Conservation (phyloP, 1,284 basidiomycete species). For the Albatrellus sp. region DNA sequence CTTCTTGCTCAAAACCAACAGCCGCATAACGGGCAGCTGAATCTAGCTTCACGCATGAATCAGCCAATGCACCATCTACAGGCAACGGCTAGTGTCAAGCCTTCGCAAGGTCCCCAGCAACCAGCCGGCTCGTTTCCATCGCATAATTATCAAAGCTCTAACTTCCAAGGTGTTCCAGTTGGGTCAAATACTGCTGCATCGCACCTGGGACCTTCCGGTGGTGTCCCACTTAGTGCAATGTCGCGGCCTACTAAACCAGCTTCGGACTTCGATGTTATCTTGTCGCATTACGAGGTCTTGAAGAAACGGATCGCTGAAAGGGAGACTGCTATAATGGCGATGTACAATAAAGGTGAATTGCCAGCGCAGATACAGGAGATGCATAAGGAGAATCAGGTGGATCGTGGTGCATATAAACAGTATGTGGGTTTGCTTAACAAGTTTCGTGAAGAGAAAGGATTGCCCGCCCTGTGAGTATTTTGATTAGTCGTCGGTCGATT, state of each 20-base stretch:
- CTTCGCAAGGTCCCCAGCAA: background rate
- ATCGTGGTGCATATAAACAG: background rate
- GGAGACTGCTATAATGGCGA: background rate
- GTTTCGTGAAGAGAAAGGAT: background rate
- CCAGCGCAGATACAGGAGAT: background rate
- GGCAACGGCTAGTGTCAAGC: background rate
- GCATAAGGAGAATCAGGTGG: background rate
- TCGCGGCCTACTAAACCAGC: no score
- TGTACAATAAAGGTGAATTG: background rate
- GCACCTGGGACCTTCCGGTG: no score
- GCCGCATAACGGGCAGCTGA: constrained; percentile 13
- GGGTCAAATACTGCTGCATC: background rate
- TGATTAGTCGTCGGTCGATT: no score
- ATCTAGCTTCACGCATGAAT: constrained; percentile 23
- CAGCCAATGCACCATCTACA: constrained; percentile 5
- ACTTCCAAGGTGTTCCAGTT: background rate
- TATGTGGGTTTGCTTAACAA: background rate
- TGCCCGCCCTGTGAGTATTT: no score
- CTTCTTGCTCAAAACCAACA: constrained; percentile 37
- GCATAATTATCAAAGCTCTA: background rate
- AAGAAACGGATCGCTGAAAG: background rate
- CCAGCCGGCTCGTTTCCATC: background rate
- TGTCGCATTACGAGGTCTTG: no score
- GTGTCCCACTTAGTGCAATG: no score
- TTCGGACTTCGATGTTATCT: no score